phyloP scores from a whole-genome alignment of 2,329 filamentous ascomycete species.

The Fonsecaea pugnacius region DNA sequence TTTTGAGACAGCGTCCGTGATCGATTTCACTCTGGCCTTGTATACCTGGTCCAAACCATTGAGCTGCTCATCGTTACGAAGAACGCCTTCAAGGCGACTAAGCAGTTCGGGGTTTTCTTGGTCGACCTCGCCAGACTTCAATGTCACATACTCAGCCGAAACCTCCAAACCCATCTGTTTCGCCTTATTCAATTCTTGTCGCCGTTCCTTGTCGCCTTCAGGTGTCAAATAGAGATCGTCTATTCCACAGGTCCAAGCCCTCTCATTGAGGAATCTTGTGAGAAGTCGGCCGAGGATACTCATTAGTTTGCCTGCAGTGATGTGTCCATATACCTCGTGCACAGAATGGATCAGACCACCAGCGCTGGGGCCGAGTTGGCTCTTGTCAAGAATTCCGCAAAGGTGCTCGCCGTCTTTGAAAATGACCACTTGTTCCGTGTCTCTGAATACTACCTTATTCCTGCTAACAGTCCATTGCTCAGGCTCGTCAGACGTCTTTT shows the following conservation, averaged over 20 bases:
- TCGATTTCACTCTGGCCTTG: conserved; percentile 68
- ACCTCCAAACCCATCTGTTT: conserved; percentile 74
- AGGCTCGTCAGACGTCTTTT: conserved; percentile 50
- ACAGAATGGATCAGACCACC: conserved; percentile 90
- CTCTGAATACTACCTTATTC: conserved; percentile 30
- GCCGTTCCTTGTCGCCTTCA: conserved; percentile 73
- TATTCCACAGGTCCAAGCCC: conserved; percentile 95
- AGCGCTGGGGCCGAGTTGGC: conserved; percentile 83
- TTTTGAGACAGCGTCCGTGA: conserved; percentile 79
- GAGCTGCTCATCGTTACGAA: conserved; percentile 90
- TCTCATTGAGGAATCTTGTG: conserved; percentile 88
- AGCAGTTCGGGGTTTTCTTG: conserved; percentile 72
- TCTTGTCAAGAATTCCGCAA: conserved; percentile 91
- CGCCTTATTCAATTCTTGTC: conserved; percentile 69
- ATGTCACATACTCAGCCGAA: conserved; percentile 84
- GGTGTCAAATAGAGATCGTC: conserved; percentile 88
- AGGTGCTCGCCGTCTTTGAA: conserved; percentile 87
- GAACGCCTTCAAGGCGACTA: conserved; percentile 80
- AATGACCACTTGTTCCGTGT: conserved; percentile 78
- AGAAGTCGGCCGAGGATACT: conserved; percentile 87
- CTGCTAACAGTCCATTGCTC: conserved; percentile 42
- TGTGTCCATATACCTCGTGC: conserved; percentile 90
- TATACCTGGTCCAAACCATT: conserved; percentile 86
- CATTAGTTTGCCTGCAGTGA: conserved; percentile 81
- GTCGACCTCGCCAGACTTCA: conserved; percentile 67